A percentile compares a stretch with the other conserved stretches of the same genome.
Evolutionary conservation across 306 rosid genomes (phyloP).

Genomic region (Pterocarpus santalinus): DNA sequence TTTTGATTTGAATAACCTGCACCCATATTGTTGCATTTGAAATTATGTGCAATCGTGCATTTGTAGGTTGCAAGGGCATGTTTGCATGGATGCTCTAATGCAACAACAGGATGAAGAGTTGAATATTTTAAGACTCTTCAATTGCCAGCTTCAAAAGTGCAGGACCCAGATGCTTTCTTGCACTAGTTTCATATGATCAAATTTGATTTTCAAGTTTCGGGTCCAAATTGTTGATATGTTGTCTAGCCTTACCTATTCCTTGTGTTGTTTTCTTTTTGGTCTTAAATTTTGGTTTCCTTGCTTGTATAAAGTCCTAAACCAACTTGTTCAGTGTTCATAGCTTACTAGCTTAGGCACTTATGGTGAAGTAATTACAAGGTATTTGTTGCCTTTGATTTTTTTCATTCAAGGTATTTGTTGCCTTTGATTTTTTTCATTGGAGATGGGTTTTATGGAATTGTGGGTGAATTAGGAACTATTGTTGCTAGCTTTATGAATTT

Average conservation of each 20-base stretch:
- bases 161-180: conserved; percentile 7
- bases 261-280: neutral
- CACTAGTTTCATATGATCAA: conserved; percentile 23
- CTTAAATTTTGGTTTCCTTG: conserved; percentile 15
- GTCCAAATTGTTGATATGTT: conserved; percentile 41
- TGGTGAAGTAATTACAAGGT: conserved; percentile 1
- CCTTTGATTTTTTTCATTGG: no score
- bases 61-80: conserved; percentile 42
- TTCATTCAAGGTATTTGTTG: no score
- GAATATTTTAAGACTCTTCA: conserved; percentile 20
- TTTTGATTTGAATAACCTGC: neutral
- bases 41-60: conserved; percentile 10
- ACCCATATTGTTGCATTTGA: conserved; percentile 13
- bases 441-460: no score
- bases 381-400: no score
- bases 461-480: no score
- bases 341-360: conserved; percentile 28
- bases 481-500: no score
- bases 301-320: conserved; percentile 19
- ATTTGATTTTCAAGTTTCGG: neutral
- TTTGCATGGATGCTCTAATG: neutral
- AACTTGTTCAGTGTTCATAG: conserved; percentile 38
- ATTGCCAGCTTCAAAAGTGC: conserved; percentile 29
- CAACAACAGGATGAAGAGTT: conserved; percentile 36
- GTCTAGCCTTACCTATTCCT: neutral